Conservation (phyloP, 371 early-diverging fungal species). For the Rhizopus arrhizus region DNA sequence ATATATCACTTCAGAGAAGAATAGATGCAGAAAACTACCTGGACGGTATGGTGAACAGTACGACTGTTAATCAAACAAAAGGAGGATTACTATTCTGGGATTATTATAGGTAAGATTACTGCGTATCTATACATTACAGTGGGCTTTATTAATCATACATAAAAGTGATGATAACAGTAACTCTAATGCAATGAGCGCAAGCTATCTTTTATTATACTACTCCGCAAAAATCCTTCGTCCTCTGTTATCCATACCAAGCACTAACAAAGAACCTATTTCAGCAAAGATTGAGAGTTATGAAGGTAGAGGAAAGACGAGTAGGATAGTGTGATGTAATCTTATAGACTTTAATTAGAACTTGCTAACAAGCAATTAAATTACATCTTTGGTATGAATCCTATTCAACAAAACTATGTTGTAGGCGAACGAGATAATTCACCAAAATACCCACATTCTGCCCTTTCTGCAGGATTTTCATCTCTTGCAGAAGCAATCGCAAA, state of each 20-base stretch:
- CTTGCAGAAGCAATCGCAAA: slow-evolving; percentile 6
- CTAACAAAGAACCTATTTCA: neutral
- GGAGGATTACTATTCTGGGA: slow-evolving; percentile 51
- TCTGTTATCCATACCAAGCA: neutral
- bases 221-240: slow-evolving; percentile 19
- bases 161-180: slow-evolving; percentile 23
- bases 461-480: slow-evolving; percentile 35
- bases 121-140: neutral
- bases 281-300: slow-evolving; percentile 19
- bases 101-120: slow-evolving; percentile 30
- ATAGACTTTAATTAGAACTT: slow-evolving; percentile 4
- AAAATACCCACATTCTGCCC: slow-evolving; percentile 52
- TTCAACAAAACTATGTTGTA: slow-evolving; percentile 48
- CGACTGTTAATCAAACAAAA: slow-evolving; percentile 33
- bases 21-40: slow-evolving; percentile 33
- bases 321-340: too few species aligned
- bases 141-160: neutral
- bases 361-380: slow-evolving; percentile 46
- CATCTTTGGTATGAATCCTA: slow-evolving; percentile 52
- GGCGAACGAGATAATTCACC: slow-evolving; percentile 55
- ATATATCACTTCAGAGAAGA: slow-evolving; percentile 16
- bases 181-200: slow-evolving; percentile 23
- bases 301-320: slow-evolving; percentile 3
- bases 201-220: slow-evolving; percentile 24
- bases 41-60: slow-evolving; percentile 24